These are phyloP conservation scores for Clonostachys sp. DNA, from an alignment of 2,329 filamentous ascomycete species.

Conservation along the genomic window DNA sequence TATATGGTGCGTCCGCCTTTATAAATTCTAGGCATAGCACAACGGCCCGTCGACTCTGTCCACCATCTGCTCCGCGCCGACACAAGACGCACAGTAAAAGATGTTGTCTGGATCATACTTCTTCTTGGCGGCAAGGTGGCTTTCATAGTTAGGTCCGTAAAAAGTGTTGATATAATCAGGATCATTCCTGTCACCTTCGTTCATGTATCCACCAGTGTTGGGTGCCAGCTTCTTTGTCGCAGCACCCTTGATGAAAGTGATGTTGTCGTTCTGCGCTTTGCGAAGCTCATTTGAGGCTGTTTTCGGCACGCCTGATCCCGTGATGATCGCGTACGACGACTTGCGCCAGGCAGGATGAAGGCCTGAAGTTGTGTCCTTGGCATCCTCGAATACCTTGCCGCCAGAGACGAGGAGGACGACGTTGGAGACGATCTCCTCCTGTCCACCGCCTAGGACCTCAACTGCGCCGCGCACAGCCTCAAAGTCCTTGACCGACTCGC, in stretches of 20 bases:
- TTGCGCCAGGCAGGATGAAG: conserved; percentile 19
- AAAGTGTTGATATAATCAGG: conserved; percentile 22
- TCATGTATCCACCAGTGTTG: conserved; percentile 33
- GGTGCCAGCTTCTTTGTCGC: conserved; percentile 27
- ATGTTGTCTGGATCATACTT: conserved; percentile 22
- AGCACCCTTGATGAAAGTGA: conserved; percentile 19
- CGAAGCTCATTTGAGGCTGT: conserved; percentile 8
- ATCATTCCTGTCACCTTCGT: conserved; percentile 31
- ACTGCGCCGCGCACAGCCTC: conserved; percentile 12
- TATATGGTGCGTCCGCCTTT: too few relatives aligned
- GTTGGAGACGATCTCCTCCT: conserved; percentile 12
- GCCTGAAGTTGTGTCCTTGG: conserved; percentile 13
- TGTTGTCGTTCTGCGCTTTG: conserved; percentile 12
- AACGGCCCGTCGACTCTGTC: conserved; percentile 13
- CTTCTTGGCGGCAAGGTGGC: conserved; percentile 22
- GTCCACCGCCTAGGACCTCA: conserved; percentile 14
- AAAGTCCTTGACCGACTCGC: conserved; percentile 9
- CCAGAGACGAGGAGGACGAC: conserved; percentile 18
- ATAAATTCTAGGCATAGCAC: conserved; percentile 1
- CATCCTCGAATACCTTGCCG: conserved; percentile 18
- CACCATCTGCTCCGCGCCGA: conserved; percentile 25
- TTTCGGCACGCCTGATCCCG: conserved; percentile 8
- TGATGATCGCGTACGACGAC: conserved; percentile 10
- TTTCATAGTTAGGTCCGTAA: conserved; percentile 23
- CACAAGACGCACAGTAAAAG: conserved; percentile 30